Percentiles rank a stretch among this genome's conserved stretches.
These are phyloP conservation scores for Moesziomyces globuligerus DNA, from an alignment of 1,284 basidiomycete genomes.

Conservation along the genomic window DNA sequence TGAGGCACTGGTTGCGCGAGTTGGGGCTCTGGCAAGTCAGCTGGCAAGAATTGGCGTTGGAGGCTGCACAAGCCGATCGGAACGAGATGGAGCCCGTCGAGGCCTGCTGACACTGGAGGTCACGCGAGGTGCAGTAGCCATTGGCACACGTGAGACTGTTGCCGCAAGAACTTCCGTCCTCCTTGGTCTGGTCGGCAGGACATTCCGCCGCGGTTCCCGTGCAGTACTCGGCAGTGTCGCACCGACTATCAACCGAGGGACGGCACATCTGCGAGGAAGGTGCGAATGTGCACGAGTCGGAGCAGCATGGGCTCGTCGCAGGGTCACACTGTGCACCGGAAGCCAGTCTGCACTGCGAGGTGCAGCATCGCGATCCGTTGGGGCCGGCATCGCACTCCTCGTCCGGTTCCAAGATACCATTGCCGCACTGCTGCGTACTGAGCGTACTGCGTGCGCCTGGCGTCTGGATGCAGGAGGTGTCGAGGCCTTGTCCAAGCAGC, in stretches of 20 bases:
- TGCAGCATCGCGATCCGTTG: slow-evolving; percentile 77
- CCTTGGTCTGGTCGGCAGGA: slow-evolving; percentile 75
- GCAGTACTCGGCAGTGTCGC: slow-evolving; percentile 83
- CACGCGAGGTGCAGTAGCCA: slow-evolving; percentile 82
- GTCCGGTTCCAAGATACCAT: slow-evolving; percentile 71
- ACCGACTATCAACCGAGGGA: slow-evolving; percentile 75
- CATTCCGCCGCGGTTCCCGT: slow-evolving; percentile 79
- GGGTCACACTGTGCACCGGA: slow-evolving; percentile 82
- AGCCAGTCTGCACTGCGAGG: slow-evolving; percentile 80
- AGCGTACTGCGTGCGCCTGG: slow-evolving; percentile 52
- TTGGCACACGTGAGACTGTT: slow-evolving; percentile 78
- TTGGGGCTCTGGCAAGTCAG: slow-evolving; percentile 82
- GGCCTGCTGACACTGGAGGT: slow-evolving; percentile 79
- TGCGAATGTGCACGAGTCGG: slow-evolving; percentile 76
- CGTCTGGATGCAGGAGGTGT: slow-evolving; percentile 65
- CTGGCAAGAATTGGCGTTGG: slow-evolving; percentile 75
- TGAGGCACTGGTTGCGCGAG: slow-evolving; percentile 73
- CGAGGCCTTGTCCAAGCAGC: slow-evolving; percentile 64
- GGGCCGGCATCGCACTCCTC: slow-evolving; percentile 90
- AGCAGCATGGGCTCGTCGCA: slow-evolving; percentile 80
- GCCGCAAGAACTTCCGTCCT: slow-evolving; percentile 74
- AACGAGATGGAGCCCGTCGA: slow-evolving; percentile 75
- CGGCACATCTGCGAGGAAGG: slow-evolving; percentile 76
- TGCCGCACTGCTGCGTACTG: slow-evolving; percentile 62
- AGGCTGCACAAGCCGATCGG: slow-evolving; percentile 73